These are phyloP conservation scores for Didymella lethalis DNA, from an alignment of 2,329 filamentous ascomycete genomes.

Conservation along the genomic window DNA sequence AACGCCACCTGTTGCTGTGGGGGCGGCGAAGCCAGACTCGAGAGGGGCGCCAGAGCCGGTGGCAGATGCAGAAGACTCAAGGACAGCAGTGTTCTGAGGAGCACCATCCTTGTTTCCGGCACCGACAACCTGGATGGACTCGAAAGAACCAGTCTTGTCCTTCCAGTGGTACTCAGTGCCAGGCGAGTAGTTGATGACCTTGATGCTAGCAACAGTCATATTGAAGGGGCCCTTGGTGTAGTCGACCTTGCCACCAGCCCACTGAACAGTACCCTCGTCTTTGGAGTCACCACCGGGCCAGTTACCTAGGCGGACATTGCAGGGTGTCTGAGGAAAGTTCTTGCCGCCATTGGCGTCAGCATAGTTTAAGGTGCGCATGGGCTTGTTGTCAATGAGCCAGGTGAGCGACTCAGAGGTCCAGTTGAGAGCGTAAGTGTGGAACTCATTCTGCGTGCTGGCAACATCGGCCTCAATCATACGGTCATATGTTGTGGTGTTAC, in stretches of 20 bases:
- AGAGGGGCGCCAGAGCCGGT: constrained; percentile 35
- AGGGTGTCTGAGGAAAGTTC: constrained; percentile 79
- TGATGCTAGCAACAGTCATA: constrained; percentile 61
- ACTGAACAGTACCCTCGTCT: constrained; percentile 67
- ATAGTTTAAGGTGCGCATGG: constrained; percentile 69
- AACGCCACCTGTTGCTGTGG: constrained; percentile 22
- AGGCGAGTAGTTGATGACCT: constrained; percentile 62
- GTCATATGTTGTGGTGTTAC: constrained; percentile 74
- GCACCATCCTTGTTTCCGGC: constrained; percentile 45
- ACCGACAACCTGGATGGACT: constrained; percentile 58
- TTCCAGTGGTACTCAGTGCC: constrained; percentile 60
- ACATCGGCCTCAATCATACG: constrained; percentile 71
- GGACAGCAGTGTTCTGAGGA: constrained; percentile 35
- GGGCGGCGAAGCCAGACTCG: constrained; percentile 36
- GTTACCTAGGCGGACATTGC: constrained; percentile 62
- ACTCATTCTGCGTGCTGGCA: constrained; percentile 61
- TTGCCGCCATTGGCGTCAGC: constrained; percentile 64
- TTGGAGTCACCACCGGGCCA: constrained; percentile 59
- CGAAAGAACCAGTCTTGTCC: constrained; percentile 57
- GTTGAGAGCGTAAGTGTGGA: constrained; percentile 74
- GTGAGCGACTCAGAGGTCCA: constrained; percentile 74
- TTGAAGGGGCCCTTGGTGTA: constrained; percentile 58
- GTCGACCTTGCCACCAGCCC: constrained; percentile 69
- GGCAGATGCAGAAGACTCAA: constrained; percentile 41
- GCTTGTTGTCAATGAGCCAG: constrained; percentile 73